Evolutionary conservation across 2,329 filamentous ascomycete species (phyloP).

Genomic region (Aspergillus fructus): DNA sequence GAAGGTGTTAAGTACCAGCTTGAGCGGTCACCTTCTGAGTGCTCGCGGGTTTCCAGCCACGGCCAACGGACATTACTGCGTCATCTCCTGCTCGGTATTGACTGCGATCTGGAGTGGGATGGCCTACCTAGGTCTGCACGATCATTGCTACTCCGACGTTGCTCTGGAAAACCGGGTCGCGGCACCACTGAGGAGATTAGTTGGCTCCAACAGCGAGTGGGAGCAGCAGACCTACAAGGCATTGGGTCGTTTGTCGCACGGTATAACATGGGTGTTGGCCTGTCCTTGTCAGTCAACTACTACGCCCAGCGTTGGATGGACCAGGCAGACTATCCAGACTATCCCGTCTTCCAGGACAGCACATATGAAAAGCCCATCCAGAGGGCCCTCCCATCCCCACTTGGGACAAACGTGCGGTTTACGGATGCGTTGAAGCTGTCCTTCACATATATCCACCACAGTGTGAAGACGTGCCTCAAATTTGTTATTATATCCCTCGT

Average conservation of each 20-base stretch:
- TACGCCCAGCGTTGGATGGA: conserved; percentile 19
- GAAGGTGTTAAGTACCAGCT: conserved; percentile 21
- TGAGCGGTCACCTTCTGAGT: conserved; percentile 28
- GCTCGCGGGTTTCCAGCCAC: conserved; percentile 24
- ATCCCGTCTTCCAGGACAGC: conserved; percentile 17
- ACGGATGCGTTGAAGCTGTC: conserved; percentile 35
- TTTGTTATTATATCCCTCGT: conserved; percentile 51
- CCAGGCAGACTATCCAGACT: conserved; percentile 13
- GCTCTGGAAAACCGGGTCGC: conserved; percentile 41
- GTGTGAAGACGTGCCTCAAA: conserved; percentile 34
- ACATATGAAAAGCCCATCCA: conserved; percentile 28
- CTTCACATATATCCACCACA: conserved; percentile 36
- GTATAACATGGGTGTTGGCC: conserved; percentile 47
- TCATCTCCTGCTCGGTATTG: conserved; percentile 14
- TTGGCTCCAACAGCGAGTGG: conserved; percentile 41
- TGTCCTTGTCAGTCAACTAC: conserved; percentile 24
- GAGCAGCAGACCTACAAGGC: conserved; percentile 30
- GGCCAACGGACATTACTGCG: conserved; percentile 13
- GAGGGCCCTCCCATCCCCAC: conserved; percentile 27
- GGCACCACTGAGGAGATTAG: conserved; percentile 39
- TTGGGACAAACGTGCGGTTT: conserved; percentile 1
- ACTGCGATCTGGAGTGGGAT: conserved; percentile 17
- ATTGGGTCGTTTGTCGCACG: conserved; percentile 46
- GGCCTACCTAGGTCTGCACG: conserved; percentile 3
- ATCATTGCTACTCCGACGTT: conserved; percentile 37